A percentile compares a stretch with the other conserved stretches of the same genome.
Conservation (phyloP, 2,329 filamentous ascomycete species). For the Penicillium sp. region DNA sequence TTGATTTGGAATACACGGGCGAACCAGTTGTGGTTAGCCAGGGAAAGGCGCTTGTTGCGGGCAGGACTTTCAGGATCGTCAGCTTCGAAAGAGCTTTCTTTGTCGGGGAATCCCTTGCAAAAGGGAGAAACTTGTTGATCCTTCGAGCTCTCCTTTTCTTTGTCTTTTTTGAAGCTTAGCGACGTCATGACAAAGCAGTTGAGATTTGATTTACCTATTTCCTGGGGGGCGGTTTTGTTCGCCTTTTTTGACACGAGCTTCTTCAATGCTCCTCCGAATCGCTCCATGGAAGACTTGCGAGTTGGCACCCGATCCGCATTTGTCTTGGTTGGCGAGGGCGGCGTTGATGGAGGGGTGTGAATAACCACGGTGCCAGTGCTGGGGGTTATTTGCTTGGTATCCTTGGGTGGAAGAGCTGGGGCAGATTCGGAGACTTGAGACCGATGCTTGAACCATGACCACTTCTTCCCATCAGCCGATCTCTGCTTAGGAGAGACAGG, state of each 20-base stretch:
- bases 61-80: slow-evolving; percentile 13
- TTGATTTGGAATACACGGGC: slow-evolving; percentile 86
- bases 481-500: slow-evolving; percentile 33
- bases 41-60: slow-evolving; percentile 14
- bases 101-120: slow-evolving; percentile 15
- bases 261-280: slow-evolving; percentile 47
- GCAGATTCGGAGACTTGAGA: slow-evolving; percentile 27
- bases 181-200: background rate
- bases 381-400: slow-evolving; percentile 23
- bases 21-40: slow-evolving; percentile 72
- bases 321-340: background rate
- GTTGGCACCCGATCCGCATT: slow-evolving; percentile 9
- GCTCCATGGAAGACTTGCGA: slow-evolving; percentile 24
- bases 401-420: slow-evolving; percentile 19
- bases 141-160: slow-evolving; percentile 2
- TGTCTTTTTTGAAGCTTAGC: slow-evolving; percentile 7
- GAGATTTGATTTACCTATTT: slow-evolving; percentile 36
- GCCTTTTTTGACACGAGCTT: slow-evolving; percentile 53
- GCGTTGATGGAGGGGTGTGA: slow-evolving; percentile 22
- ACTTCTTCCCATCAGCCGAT: slow-evolving; percentile 40
- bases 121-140: slow-evolving; percentile 7
- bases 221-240: slow-evolving; percentile 32
- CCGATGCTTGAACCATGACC: slow-evolving; percentile 47
- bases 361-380: slow-evolving; percentile 28
- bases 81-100: slow-evolving; percentile 17